phyloP scores from a whole-genome alignment of 1,284 basidiomycete species.

The Ceratobasidium sp. region DNA sequence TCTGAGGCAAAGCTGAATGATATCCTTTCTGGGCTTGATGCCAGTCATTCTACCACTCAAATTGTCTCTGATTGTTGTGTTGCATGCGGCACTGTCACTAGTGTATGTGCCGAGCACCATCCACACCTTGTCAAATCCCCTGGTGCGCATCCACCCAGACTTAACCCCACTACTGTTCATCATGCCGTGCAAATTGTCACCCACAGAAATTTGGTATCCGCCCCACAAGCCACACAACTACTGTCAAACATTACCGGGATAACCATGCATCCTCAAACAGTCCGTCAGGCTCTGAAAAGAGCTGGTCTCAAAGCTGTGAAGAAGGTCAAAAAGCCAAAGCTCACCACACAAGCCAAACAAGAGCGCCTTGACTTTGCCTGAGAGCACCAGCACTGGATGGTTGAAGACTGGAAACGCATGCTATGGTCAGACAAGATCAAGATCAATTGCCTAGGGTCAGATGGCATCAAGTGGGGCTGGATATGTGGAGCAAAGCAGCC shows the following conservation, averaged over 20 bases:
- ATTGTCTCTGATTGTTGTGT: too few species aligned
- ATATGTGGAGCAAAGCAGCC: neutral
- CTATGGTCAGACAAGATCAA: constrained; percentile 22
- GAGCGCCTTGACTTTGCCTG: neutral
- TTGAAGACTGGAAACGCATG: neutral
- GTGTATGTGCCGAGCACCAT: neutral
- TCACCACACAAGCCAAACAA: neutral
- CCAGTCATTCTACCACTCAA: constrained; percentile 2
- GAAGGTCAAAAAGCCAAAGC: constrained; percentile 6
- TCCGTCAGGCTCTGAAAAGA: constrained; percentile 1
- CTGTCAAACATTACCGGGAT: too few species aligned
- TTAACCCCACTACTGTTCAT: neutral
- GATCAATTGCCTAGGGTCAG: constrained; percentile 16
- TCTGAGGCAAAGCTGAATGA: neutral
- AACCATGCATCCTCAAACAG: constrained; percentile 11
- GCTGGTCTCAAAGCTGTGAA: neutral
- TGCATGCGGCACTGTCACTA: neutral
- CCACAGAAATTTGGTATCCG: too few species aligned
- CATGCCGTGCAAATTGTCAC: too few species aligned
- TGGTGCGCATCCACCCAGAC: neutral
- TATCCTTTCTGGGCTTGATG: constrained; percentile 2
- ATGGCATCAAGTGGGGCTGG: constrained; percentile 20
- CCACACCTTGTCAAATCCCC: neutral
- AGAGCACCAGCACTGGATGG: neutral
- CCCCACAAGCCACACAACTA: too few species aligned